Conservation (phyloP, 2,329 filamentous ascomycete species). For the Pyrenophora seminiperda region DNA sequence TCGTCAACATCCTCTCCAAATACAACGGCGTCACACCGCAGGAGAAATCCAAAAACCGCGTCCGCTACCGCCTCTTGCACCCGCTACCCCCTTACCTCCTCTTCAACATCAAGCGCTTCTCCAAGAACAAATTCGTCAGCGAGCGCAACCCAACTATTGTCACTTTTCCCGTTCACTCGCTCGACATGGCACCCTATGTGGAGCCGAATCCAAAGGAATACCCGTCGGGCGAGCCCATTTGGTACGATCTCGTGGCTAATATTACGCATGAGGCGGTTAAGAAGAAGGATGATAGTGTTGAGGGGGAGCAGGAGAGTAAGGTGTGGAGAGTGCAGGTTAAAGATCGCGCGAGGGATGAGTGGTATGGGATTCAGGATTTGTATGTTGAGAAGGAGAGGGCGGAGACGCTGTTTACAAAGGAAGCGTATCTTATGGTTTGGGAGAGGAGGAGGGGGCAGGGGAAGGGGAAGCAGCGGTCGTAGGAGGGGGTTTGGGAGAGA, state of each 20-base stretch:
- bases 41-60: constrained; percentile 85
- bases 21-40: constrained; percentile 89
- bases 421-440: constrained; percentile 97
- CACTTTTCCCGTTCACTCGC: constrained; percentile 82
- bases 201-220: constrained; percentile 79
- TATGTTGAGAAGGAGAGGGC: constrained; percentile 88
- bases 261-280: constrained; percentile 85
- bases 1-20: constrained; percentile 77
- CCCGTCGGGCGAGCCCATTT: constrained; percentile 78
- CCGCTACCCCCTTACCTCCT: constrained; percentile 89
- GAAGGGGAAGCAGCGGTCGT: background rate
- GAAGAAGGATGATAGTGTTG: constrained; percentile 77
- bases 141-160: constrained; percentile 98
- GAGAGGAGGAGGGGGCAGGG: constrained; percentile 69
- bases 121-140: constrained; percentile 91
- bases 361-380: constrained; percentile 92
- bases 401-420: constrained; percentile 88
- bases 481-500: background rate
- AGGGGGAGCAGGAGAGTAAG: constrained; percentile 88
- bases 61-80: constrained; percentile 86
- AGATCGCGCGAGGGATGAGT: constrained; percentile 80
- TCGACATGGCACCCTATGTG: constrained; percentile 89
- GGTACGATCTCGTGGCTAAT: constrained; percentile 96
- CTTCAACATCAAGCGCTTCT: constrained; percentile 97
- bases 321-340: constrained; percentile 93